Base-by-base conservation (phyloP, 129 eudicot species). In the Pseudognaphalium luteoalbum region DNA sequence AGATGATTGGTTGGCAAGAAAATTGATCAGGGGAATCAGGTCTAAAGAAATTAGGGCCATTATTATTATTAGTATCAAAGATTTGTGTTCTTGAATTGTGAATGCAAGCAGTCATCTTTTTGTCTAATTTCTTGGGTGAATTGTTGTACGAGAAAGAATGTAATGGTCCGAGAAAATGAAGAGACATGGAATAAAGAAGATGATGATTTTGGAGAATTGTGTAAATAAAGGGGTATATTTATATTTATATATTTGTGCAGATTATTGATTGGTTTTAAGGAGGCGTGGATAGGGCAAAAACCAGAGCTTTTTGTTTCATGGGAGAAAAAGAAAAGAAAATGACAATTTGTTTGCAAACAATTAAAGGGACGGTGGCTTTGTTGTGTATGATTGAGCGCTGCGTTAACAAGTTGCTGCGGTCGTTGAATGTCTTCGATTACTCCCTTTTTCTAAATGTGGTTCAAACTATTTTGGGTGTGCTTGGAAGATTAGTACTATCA, bases 11-110 rank as follows among this genome's bases (percentile, higher is more conserved):
- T 39, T 67, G 52, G 20, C 42, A 30, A 6, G 88, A 83, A 75
- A 52, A 85, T 33, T 80, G 81, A 20, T 91, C 92, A 14, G 86
- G 79, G 56, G 34, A 83, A 81, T 68, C 76, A 73, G 91, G 87
- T 68, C 91, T 50, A 75, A 51, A 78, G 32, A 73, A 86, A 33
- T 71, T 79, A 12, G 66, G 59, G 14, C 66, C 20, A 33, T 6
- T 73, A 28, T 66, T 73, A 5, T 79, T 76, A 37, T 72, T 21
- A 37, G 66, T 7, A 47, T 47, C n/a, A 47, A 47, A 47, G 4
- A 3, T 3, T 21, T 78, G 82, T 16, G 82, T 78, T 70, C 30
- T 70, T 51, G 91, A 84, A 68, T 85, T 25, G 67, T 87, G 89
- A 7, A 87, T 32, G 22, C 93, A 86, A 59, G 88, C 68, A 10